These are phyloP conservation scores for Torulaspora indica DNA, from an alignment of 805 yeast species.

Conservation along the genomic window DNA sequence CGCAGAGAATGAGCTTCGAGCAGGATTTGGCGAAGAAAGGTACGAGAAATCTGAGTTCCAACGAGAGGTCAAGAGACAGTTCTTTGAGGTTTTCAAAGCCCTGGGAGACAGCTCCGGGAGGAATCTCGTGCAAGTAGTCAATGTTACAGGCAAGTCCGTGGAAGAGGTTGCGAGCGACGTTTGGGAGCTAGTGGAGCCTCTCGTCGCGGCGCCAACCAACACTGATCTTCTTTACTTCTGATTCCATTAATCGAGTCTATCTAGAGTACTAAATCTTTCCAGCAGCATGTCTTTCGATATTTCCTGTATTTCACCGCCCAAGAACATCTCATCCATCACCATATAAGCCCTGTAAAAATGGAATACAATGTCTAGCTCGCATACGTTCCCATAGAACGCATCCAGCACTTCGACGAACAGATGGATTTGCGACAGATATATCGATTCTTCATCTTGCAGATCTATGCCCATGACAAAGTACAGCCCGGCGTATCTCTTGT, in stretches of 20 bases:
- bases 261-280: conserved; percentile 59
- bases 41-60: conserved; percentile 79
- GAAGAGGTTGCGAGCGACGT: conserved; percentile 50
- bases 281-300: conserved; percentile 67
- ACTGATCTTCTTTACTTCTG: conserved; percentile 18
- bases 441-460: conserved; percentile 72
- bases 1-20: conserved; percentile 44
- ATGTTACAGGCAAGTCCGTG: conserved; percentile 56
- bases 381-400: conserved; percentile 79
- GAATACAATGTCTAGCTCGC: conserved; percentile 90
- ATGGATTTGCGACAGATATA: conserved; percentile 79
- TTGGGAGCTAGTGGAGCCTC: conserved; percentile 35
- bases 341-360: conserved; percentile 80
- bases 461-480: conserved; percentile 84
- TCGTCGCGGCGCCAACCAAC: conserved; percentile 1
- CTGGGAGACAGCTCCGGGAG: conserved; percentile 25
- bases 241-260: conserved; percentile 47
- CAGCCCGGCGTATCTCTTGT: conserved; percentile 86
- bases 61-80: conserved; percentile 57
- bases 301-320: conserved; percentile 89
- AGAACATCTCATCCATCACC: conserved; percentile 78
- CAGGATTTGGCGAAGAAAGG: conserved; percentile 91
- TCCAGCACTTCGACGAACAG: conserved; percentile 85
- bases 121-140: conserved; percentile 42
- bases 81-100: conserved; percentile 44